phyloP scores from a whole-genome alignment of 2,329 filamentous ascomycete species.

The Apiospora malaysiana region DNA sequence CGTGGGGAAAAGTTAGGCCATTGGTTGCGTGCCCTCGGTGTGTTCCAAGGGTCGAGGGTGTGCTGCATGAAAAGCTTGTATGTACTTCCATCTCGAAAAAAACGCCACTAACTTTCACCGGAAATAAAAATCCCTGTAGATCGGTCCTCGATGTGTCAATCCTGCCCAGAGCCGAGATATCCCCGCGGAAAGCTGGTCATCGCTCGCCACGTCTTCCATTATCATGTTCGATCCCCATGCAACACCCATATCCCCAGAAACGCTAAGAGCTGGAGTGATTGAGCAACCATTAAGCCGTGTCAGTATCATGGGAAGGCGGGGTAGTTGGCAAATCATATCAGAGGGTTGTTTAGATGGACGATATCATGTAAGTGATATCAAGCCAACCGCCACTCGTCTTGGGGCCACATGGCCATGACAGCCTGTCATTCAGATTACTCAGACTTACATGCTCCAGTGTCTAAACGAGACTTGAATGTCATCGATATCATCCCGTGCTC shows the following conservation, averaged over 20 bases:
- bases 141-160: slow-evolving; percentile 8
- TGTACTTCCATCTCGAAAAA: slow-evolving; percentile 1
- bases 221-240: slow-evolving; percentile 1
- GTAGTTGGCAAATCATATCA: slow-evolving; percentile 13
- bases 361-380: neutral
- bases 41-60: neutral
- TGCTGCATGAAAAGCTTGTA: slow-evolving; percentile 16
- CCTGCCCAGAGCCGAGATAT: neutral
- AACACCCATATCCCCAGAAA: neutral
- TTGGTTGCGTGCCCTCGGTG: neutral
- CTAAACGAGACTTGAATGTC: neutral
- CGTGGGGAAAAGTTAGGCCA: neutral
- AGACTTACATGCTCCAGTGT: neutral
- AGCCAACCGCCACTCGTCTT: neutral
- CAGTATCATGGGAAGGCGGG: neutral
- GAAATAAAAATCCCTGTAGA: slow-evolving; percentile 7
- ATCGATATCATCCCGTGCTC: neutral
- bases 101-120: slow-evolving; percentile 3
- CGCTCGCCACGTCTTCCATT: neutral
- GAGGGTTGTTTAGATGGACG: neutral
- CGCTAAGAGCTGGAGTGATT: neutral
- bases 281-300: neutral
- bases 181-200: neutral
- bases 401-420: neutral
- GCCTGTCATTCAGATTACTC: slow-evolving; percentile 12